Percentiles rank a stretch among this genome's conserved stretches.
Evolutionary conservation across 495 filamentous ascomycete genomes (phyloP).

Genomic region (Geoglossum glabrum): DNA sequence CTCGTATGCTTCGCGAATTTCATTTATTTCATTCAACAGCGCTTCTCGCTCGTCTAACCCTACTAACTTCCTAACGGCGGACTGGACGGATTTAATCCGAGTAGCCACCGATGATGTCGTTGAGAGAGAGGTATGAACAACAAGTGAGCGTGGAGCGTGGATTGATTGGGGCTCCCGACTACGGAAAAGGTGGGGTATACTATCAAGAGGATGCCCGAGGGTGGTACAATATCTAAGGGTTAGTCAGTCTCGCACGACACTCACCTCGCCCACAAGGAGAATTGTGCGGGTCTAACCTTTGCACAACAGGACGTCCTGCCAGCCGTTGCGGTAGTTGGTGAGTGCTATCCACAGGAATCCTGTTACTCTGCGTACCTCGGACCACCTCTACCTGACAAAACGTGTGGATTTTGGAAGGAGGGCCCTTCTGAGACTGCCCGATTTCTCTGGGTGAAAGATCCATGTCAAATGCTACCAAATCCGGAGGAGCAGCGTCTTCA

Average conservation of each 20-base stretch:
- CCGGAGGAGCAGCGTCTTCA: slow-evolving; percentile 14
- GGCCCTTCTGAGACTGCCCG: background rate
- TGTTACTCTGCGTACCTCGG: slow-evolving; percentile 12
- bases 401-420: slow-evolving; percentile 22
- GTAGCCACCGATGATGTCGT: slow-evolving; percentile 50
- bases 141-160: slow-evolving; percentile 19
- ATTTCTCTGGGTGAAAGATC: slow-evolving; percentile 31
- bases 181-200: slow-evolving; percentile 49
- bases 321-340: slow-evolving; percentile 19
- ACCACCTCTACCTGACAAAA: slow-evolving; percentile 38
- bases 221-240: slow-evolving; percentile 30
- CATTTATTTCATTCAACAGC: slow-evolving; percentile 63
- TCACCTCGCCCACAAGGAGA: slow-evolving; percentile 11
- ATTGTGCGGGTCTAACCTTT: slow-evolving; percentile 30
- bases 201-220: slow-evolving; percentile 50
- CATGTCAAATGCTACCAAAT: slow-evolving; percentile 27
- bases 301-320: slow-evolving; percentile 29
- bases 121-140: slow-evolving; percentile 44
- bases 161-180: slow-evolving; percentile 15
- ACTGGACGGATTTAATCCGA: slow-evolving; percentile 44
- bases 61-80: slow-evolving; percentile 34
- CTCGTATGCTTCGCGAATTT: slow-evolving; percentile 71
- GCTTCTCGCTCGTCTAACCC: slow-evolving; percentile 62
- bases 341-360: slow-evolving; percentile 8
- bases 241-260: slow-evolving; percentile 6